Conservation (phyloP, 1,284 basidiomycete genomes). For the Nidula niveotomentosa region DNA sequence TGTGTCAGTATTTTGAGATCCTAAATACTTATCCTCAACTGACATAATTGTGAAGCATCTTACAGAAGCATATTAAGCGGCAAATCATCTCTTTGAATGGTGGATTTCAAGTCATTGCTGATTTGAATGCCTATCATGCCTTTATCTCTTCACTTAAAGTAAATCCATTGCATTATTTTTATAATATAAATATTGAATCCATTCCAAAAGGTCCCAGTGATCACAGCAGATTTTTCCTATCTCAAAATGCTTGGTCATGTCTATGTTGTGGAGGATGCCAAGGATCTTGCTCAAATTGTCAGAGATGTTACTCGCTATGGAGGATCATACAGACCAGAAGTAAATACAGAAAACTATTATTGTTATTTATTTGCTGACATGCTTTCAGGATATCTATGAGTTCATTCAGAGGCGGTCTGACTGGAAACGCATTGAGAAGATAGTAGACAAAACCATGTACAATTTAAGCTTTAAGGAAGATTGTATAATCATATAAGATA, state of each 20-base stretch:
- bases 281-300: conserved; percentile 93
- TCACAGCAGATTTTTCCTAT: conserved; percentile 88
- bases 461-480: conserved; percentile 92
- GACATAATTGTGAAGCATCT: conserved; percentile 54
- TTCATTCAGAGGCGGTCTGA: conserved; percentile 91
- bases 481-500: too few relatives aligned
- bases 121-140: conserved; percentile 89
- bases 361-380: conserved; percentile 15
- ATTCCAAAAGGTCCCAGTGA: conserved; percentile 62
- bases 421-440: conserved; percentile 97
- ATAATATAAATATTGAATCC: conserved; percentile 1
- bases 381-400: conserved; percentile 81
- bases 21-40: background rate
- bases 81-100: conserved; percentile 94
- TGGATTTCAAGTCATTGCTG: conserved; percentile 95
- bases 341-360: conserved; percentile 39
- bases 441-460: conserved; percentile 95
- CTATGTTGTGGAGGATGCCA: conserved; percentile 90
- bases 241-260: conserved; percentile 97
- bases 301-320: conserved; percentile 93
- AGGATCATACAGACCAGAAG: conserved; percentile 90
- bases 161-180: conserved; percentile 6
- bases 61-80: conserved; percentile 96
- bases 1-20: conserved; percentile 49
- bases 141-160: conserved; percentile 87